These are phyloP conservation scores for Xylaria multiplex DNA, from an alignment of 2,329 filamentous ascomycete species.

Conservation along the genomic window DNA sequence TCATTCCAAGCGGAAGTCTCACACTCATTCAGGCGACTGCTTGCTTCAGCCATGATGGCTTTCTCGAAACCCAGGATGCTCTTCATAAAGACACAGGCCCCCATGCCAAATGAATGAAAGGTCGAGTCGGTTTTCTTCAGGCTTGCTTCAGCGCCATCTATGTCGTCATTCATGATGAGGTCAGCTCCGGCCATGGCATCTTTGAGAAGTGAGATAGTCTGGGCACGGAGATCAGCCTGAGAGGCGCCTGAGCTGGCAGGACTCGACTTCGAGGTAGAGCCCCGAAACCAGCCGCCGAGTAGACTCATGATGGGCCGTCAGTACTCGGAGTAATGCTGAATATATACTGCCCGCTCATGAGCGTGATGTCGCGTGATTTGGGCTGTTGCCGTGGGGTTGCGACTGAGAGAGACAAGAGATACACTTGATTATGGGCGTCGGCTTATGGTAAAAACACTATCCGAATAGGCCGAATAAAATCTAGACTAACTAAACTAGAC, in stretches of 20 bases:
- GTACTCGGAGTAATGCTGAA: conserved; percentile 1
- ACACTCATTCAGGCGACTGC: conserved; percentile 75
- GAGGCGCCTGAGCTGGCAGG: conserved; percentile 49
- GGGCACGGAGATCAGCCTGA: conserved; percentile 49
- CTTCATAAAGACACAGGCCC: conserved; percentile 84
- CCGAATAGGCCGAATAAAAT: conserved; percentile 16
- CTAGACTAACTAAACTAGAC: neutral
- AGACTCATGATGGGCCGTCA: conserved; percentile 56
- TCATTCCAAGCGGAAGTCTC: conserved; percentile 81
- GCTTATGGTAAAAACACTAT: neutral
- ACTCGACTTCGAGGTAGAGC: conserved; percentile 51
- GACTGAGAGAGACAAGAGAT: neutral
- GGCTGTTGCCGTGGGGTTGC: neutral
- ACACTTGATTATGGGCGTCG: neutral
- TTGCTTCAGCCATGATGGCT: conserved; percentile 86
- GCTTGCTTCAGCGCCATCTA: conserved; percentile 80
- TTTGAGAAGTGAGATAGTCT: conserved; percentile 65
- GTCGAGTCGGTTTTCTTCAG: conserved; percentile 78
- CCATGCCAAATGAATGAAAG: conserved; percentile 87
- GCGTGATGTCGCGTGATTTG: conserved; percentile 2
- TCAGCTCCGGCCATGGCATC: conserved; percentile 72
- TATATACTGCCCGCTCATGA: conserved; percentile 20
- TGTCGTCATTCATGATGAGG: conserved; percentile 88
- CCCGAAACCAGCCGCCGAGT: conserved; percentile 63
- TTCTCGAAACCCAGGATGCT: conserved; percentile 93